These are phyloP conservation scores for Thalassiosira oceanica DNA, from an alignment of 352 stramenopile genomes.

Conservation along the genomic window DNA sequence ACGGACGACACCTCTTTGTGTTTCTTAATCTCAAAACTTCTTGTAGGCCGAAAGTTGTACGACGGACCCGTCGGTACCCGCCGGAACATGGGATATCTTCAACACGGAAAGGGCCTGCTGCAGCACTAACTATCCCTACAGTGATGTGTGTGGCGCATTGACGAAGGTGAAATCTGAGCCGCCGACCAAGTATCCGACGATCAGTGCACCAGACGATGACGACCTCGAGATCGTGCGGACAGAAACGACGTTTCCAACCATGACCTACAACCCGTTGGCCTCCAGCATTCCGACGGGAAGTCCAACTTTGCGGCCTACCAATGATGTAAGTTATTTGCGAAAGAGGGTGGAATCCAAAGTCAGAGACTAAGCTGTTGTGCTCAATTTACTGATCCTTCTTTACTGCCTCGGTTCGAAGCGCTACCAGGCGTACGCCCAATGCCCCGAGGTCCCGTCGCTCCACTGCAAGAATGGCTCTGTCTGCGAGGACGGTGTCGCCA, in stretches of 20 bases:
- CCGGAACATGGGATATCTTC: conserved; percentile 37
- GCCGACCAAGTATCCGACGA: conserved; percentile 46
- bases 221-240: conserved; percentile 28
- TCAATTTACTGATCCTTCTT: too few species aligned
- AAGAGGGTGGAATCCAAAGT: too few species aligned
- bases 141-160: conserved; percentile 11
- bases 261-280: too few species aligned
- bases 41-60: conserved; percentile 8
- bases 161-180: background rate
- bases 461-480: conserved; percentile 21
- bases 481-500: conserved; percentile 13
- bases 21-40: too few species aligned
- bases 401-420: too few species aligned
- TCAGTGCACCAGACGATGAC: conserved; percentile 12
- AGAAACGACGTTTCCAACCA: too few species aligned
- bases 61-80: conserved; percentile 10
- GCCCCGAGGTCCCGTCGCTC: conserved; percentile 28
- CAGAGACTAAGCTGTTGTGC: too few species aligned
- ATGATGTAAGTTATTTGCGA: too few species aligned
- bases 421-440: too few species aligned
- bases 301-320: too few species aligned
- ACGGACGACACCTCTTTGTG: too few species aligned
- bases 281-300: too few species aligned
- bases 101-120: conserved; percentile 23
- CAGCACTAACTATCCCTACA: conserved; percentile 26